phyloP scores from a whole-genome alignment of 2,329 filamentous ascomycete species.

The Penicillium sp. region DNA sequence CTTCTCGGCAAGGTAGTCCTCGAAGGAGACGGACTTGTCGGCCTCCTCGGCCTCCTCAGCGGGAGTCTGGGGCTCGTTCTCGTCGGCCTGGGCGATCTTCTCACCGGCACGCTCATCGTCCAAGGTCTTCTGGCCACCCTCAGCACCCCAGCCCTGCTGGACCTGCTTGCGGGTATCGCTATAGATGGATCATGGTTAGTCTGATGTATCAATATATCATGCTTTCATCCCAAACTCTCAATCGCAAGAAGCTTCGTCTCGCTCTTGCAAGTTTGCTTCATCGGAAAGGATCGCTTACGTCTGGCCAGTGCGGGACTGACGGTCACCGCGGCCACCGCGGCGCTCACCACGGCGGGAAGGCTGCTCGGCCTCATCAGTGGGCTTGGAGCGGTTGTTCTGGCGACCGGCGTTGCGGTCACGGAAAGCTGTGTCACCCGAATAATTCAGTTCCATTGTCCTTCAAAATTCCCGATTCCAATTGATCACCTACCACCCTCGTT shows the following conservation, averaged over 20 bases:
- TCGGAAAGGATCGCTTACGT: slow-evolving; percentile 52
- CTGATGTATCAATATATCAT: not conserved
- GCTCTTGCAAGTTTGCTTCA: not conserved
- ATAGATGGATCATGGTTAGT: slow-evolving; percentile 25
- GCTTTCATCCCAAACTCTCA: too few species aligned
- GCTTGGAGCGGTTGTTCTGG: slow-evolving; percentile 79
- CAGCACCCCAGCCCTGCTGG: slow-evolving; percentile 85
- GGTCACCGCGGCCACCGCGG: slow-evolving; percentile 54
- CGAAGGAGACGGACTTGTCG: slow-evolving; percentile 89
- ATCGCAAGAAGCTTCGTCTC: not conserved
- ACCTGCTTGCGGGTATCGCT: slow-evolving; percentile 55
- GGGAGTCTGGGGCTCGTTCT: slow-evolving; percentile 68
- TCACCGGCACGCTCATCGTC: slow-evolving; percentile 92
- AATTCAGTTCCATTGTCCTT: not conserved
- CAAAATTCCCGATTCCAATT: slow-evolving; percentile 1
- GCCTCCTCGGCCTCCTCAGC: slow-evolving; percentile 60
- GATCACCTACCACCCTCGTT: slow-evolving; percentile 82
- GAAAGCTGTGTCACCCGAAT: slow-evolving; percentile 65
- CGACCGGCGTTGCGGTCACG: slow-evolving; percentile 83
- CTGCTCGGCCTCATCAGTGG: slow-evolving; percentile 69
- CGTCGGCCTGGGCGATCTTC: slow-evolving; percentile 82
- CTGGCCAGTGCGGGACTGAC: slow-evolving; percentile 65
- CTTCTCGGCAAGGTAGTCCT: slow-evolving; percentile 80
- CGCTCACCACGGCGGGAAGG: slow-evolving; percentile 53
- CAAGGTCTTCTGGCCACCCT: slow-evolving; percentile 80